Evolutionary conservation across 2,329 filamentous ascomycete species (phyloP), one percentile per base, ranked within the genome.

Genomic region (Chaetomiaceae sp.): DNA sequence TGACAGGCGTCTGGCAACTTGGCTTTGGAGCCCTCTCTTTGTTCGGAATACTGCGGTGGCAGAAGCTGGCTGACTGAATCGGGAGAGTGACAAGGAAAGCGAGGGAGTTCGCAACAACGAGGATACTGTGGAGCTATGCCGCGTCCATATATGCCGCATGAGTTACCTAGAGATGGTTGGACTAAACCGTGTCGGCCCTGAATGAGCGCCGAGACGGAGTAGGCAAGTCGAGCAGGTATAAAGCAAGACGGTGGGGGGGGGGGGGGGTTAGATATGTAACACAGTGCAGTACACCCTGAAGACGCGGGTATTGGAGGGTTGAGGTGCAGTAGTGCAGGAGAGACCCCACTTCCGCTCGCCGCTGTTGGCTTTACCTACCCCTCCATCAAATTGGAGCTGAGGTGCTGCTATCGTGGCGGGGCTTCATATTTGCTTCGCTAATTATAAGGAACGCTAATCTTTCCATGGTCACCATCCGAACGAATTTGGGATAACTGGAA

Each of bases 71-170:
- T 20, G 51, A 21, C 16, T 46, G 10, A 18, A 27, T 16, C 25
- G 42, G 6, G 52, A 20, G 7, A 38, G 42, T 8, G 32, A 49
- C 1, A 38, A 21, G n/a, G 34, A 43, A 49, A 32, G 44, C 44
- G 46, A 53, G 50, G 53, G 41, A 46, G 54, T 47, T 49, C 43
- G 56, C 8, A 58, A 36, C 23, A 56, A 34, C 41, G 51, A 53
- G 30, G 52, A 57, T n/a, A 48, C 20, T 21, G 48, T 44, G 38
- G 59, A 54, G 52, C 56, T 51, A 30, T 53, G 58, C 16, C 54
- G 53, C 13, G 53, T 16, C 57, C 54, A 61, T 54, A 63, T 60
- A 61, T 60, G 56, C 47, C 55, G 58, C 63, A 65, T 63, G 54
- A 48, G 32, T 46, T 21, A 20, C 30, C 21, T n/a, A n/a, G 32